Percentiles rank a stretch among this genome's conserved stretches.
Conservation (phyloP, 371 early-diverging fungal species). For the Apophysomyces elegans region DNA sequence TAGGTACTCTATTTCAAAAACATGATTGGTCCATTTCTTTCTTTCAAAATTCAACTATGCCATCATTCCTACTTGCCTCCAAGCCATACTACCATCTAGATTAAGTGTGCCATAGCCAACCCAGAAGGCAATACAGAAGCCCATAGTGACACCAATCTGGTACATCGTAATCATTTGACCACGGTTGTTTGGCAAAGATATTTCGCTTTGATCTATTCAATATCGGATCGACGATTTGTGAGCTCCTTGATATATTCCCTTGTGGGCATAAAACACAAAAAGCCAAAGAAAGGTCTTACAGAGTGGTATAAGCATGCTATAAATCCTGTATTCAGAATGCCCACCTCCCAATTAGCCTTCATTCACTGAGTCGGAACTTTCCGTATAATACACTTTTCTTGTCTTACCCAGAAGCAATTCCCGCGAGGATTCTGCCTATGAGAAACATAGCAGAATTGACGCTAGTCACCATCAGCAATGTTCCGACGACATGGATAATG, state of each 20-base stretch:
- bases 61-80: slow-evolving; percentile 35
- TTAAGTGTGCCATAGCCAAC: slow-evolving; percentile 37
- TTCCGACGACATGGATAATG: slow-evolving; percentile 72
- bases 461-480: slow-evolving; percentile 65
- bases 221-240: neutral
- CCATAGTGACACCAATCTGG: slow-evolving; percentile 86
- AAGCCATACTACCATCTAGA: slow-evolving; percentile 34
- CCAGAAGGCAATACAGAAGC: slow-evolving; percentile 54
- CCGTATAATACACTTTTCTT: no score
- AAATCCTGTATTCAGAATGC: slow-evolving; percentile 22
- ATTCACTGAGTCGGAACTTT: no score
- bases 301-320: slow-evolving; percentile 45
- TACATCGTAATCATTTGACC: slow-evolving; percentile 91
- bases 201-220: slow-evolving; percentile 77
- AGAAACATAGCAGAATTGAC: slow-evolving; percentile 55
- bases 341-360: no score
- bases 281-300: slow-evolving; percentile 25
- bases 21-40: slow-evolving; percentile 24
- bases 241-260: neutral
- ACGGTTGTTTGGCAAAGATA: slow-evolving; percentile 81
- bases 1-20: slow-evolving; percentile 46
- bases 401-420: slow-evolving; percentile 63
- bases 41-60: neutral
- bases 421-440: slow-evolving; percentile 75
- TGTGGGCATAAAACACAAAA: no score